Base-by-base conservation (phyloP, 768 basidiomycete genomes). In the Coprinopsis sp. region DNA sequence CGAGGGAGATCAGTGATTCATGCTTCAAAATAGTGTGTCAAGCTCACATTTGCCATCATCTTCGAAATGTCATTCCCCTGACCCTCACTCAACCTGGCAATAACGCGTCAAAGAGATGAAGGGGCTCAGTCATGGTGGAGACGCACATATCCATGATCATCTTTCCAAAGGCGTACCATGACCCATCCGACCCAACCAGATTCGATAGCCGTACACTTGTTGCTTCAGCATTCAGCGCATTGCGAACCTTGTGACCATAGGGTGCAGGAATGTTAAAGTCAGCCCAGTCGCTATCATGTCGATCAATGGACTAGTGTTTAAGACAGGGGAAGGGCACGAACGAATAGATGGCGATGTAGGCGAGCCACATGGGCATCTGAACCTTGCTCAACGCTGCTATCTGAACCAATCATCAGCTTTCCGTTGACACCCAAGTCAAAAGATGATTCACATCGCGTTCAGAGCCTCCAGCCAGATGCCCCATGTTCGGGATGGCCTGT, bases 161-260 rank as follows among this genome's bases (percentile, higher is more conserved):
- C 61, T 84, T 84, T 12, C 93, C 93, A 62, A 93, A 93, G 3
- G 84, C 86, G 62, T 96, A 97, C 93, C 94, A 97, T 55, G 82
- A 66, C 2, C 91, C 89, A 2, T 89, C 89, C 10, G 84, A 82
- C 6, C 93, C 94, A 7, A 95, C 91, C 6, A 94, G 79, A 34
- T 75, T 77, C 8, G 88, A 80, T 5, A 97, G 73, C 50, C 80
- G 83, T 44, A 97, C 93, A 54, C 87, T 90, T 18, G 80, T 78
- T 8, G 94, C 75, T 45, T 95, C 92, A 16, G 94, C 93, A 57
- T 84, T 90, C 43, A 97, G 73, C 1, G 93, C 94, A 52, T 91
- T 89, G 40, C 81, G 72, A 2, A 96, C 91, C 55, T 83, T 79
- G 21, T 75, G 66, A 10, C 77, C 78, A 66, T 91, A 95, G 0